Percentiles rank a stretch among this genome's conserved stretches.
These are phyloP conservation scores for Neurospora discreta DNA, from an alignment of 495 filamentous ascomycete species.

Conservation along the genomic window DNA sequence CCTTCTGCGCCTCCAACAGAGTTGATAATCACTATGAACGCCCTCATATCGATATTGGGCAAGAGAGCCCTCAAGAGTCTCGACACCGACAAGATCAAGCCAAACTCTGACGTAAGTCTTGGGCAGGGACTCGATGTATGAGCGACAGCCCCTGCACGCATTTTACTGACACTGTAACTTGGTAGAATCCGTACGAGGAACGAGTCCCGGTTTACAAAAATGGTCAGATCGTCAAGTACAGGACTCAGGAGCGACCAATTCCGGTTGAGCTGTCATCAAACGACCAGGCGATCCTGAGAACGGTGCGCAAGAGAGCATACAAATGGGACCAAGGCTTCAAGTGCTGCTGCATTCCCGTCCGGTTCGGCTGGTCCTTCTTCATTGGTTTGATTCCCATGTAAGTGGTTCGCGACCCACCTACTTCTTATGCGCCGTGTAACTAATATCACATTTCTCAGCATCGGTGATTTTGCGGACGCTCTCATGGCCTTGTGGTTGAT, in stretches of 20 bases:
- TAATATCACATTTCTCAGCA: conserved; percentile 25
- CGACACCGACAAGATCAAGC: conserved; percentile 55
- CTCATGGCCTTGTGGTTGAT: conserved; percentile 61
- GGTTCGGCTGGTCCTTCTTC: conserved; percentile 73
- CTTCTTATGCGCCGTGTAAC: not conserved
- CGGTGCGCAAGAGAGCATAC: conserved; percentile 72
- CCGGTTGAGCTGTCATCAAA: conserved; percentile 64
- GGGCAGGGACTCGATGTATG: not conserved
- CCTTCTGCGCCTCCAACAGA: not conserved
- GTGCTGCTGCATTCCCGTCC: conserved; percentile 62
- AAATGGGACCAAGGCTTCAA: conserved; percentile 61
- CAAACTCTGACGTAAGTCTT: conserved; percentile 51
- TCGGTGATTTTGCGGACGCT: conserved; percentile 66
- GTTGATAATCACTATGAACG: conserved; percentile 11
- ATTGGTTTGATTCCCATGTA: conserved; percentile 72
- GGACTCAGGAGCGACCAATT: conserved; percentile 56
- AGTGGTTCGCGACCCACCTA: conserved; percentile 22
- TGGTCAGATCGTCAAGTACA: conserved; percentile 43
- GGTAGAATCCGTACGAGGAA: conserved; percentile 63
- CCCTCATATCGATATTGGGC: conserved; percentile 40
- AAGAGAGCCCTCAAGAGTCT: conserved; percentile 59
- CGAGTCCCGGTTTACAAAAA: conserved; percentile 55
- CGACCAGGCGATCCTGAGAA: conserved; percentile 67
- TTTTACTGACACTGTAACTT: not conserved
- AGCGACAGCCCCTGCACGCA: not conserved